Base-by-base conservation (phyloP, 257 asterid species). In the Forsythia suspensa region DNA sequence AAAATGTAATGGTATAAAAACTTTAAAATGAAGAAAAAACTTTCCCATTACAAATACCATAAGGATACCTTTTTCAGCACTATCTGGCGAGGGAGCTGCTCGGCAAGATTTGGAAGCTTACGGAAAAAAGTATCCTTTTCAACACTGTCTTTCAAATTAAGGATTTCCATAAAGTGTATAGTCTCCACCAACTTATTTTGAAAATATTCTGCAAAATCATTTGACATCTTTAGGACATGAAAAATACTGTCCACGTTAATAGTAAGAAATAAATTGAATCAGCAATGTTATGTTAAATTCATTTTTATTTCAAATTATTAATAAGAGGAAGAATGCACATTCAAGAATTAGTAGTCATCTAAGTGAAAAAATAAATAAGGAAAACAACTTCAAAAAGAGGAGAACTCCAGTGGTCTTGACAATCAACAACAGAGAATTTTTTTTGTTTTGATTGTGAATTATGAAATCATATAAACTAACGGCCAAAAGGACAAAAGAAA, bases 61-160 rank as follows among this genome's bases (percentile, higher is more conserved):
- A 52, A 8, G 39, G 43, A 42, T 84, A 94, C 97, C 99, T 96
- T 96, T 88, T 96, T 96, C 85, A 94, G 90, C 82, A 96, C 98
- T 79, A 96, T 96, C 82, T 92, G 94, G 51, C 89, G 96, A 66
- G 99, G 99, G 80, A 96, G 95, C 88, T 96, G 98, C 87, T 96
- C 99, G 2, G 93, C 95, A 48, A 96, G 88, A 91, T 83, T 96
- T 70, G 99, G 99, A 80, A 96, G 98, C 85, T 91, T 96, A 59
- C 98, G 97, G 87, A 96, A 96, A 88, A 96, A 96, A 40, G 89
- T 89, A 82, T 96, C 99, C 89, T 94, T 96, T 85, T 96, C 99
- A 61, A 94, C 98, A 80, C 99, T 94, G 82, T 94, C 98, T 91
- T 96, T 96, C 84, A 96, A 86, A 87, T 91, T 96, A 78, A 96